Conservation (phyloP, 441 rosid genomes). For the Pelargonium cotyledonis region DNA sequence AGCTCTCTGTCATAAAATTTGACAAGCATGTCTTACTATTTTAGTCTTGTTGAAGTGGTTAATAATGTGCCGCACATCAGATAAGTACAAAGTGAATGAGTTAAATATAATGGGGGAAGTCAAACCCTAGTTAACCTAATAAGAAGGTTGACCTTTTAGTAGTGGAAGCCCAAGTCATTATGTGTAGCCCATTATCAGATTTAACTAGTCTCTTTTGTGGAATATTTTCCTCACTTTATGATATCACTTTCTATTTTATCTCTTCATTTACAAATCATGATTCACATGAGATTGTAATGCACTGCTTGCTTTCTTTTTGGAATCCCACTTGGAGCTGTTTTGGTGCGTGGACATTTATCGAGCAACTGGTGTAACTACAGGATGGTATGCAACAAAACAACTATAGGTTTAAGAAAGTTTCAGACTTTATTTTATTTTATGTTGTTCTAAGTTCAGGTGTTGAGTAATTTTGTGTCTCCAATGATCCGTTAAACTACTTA, state of each 20-base stretch:
- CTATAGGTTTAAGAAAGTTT: constrained; percentile 17
- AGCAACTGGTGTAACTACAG: constrained; percentile 49
- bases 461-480: constrained; percentile 8
- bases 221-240: not conserved
- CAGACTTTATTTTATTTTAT: not conserved
- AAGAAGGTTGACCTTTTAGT: too few species aligned
- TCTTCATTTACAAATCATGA: constrained; percentile 4
- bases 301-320: constrained; percentile 23
- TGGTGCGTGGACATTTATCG: constrained; percentile 28
- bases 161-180: too few species aligned
- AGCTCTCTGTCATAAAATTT: constrained; percentile 9
- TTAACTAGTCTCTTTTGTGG: not conserved
- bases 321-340: constrained; percentile 50
- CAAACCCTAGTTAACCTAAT: too few species aligned
- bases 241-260: constrained; percentile 10
- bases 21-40: not conserved
- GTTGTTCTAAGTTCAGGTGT: not conserved
- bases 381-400: constrained; percentile 55
- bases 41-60: constrained; percentile 5
- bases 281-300: constrained; percentile 27
- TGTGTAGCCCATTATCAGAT: too few species aligned
- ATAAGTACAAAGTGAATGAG: too few species aligned
- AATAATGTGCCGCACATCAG: too few species aligned
- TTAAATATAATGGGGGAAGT: too few species aligned
- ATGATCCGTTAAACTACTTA: constrained; percentile 19